These are phyloP conservation scores for Suhomyces anneliseae DNA, from an alignment of 1,139 yeast species.

Conservation along the genomic window DNA sequence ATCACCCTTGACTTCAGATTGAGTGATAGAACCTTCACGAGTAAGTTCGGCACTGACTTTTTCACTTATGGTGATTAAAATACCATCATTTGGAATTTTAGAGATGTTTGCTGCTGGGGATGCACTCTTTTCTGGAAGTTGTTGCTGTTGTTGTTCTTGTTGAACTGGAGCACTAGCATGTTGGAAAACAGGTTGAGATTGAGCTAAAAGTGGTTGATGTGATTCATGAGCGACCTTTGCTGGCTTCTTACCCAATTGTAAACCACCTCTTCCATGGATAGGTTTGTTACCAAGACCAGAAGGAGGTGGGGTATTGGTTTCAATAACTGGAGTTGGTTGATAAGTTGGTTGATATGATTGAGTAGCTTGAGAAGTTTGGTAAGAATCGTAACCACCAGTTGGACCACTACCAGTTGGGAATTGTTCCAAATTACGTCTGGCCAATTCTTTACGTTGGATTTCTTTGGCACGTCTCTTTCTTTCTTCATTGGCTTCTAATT, in stretches of 20 bases:
- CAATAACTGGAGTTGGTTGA: conserved; percentile 34
- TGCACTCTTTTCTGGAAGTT: conserved; percentile 20
- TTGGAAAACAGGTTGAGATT: conserved; percentile 26
- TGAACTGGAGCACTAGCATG: conserved; percentile 17
- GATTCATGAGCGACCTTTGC: conserved; percentile 31
- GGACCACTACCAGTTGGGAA: conserved; percentile 13
- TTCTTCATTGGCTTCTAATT: conserved; percentile 94
- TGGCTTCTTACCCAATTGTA: conserved; percentile 76
- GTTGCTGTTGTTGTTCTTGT: conserved; percentile 11
- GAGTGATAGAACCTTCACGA: conserved; percentile 77
- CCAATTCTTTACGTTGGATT: conserved; percentile 84
- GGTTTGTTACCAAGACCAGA: conserved; percentile 18
- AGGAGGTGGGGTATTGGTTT: conserved; percentile 5
- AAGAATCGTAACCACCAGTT: conserved; percentile 21
- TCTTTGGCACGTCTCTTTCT: conserved; percentile 95
- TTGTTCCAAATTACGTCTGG: conserved; percentile 52
- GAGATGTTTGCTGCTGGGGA: conserved; percentile 29
- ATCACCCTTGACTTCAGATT: conserved; percentile 87
- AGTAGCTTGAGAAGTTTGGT: conserved; percentile 23
- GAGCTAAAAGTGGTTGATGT: conserved; percentile 45
- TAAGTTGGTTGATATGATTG: conserved; percentile 34
- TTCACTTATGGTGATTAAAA: conserved; percentile 76
- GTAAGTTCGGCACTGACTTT: conserved; percentile 72
- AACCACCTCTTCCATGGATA: conserved; percentile 61
- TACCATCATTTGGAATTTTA: conserved; percentile 65